Base-by-base conservation (phyloP, 768 basidiomycete species). In the Russula lepida region DNA sequence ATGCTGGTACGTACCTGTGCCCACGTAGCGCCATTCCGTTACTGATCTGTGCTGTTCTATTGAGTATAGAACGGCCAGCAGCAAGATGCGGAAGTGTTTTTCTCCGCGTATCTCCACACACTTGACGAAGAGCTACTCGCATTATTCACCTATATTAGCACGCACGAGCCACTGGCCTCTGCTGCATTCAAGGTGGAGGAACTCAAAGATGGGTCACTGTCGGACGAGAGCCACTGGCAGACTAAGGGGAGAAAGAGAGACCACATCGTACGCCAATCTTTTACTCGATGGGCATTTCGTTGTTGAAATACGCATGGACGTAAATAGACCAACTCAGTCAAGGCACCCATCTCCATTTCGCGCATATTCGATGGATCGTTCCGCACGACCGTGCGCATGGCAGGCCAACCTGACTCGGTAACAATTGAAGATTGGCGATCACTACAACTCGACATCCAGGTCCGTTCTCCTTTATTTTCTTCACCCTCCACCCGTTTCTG, bases 51-150 rank as follows among this genome's bases (percentile, higher is more conserved):
- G 32, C 59, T 32, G 56, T 67, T 41, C 33, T 58, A 64, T 33
- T 6, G 50, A 32, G 32, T 28, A 6, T 65, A 92, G 83, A 84
- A 89, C 41, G 94, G 94, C 0, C 89, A 92, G 59, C 95, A 99
- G 74, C 95, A 98, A 71, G 95, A 99, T 61, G 95, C 95, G 8
- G 95, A n/a, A 99, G 95, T 98, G 73, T 98, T 97, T 72, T 78
- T 98, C 21, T 94, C 95, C 3, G 97, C 95, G 75, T 95, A 91
- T 74, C 78, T 98, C 32, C 93, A 98, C 67, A 89, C 93, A 0
- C 76, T 99, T 7, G 92, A 95, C 71, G 95, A 99, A 71, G 95
- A 98, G 74, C 71, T 98, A 9, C 74, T 91, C 3, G 78, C 79
- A 4, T 74, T 95, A 23, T 72, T 83, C 8, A 76, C 82, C 5